phyloP scores from a whole-genome alignment of 352 stramenopile genomes.

The Globisporangium acanthophoron region DNA sequence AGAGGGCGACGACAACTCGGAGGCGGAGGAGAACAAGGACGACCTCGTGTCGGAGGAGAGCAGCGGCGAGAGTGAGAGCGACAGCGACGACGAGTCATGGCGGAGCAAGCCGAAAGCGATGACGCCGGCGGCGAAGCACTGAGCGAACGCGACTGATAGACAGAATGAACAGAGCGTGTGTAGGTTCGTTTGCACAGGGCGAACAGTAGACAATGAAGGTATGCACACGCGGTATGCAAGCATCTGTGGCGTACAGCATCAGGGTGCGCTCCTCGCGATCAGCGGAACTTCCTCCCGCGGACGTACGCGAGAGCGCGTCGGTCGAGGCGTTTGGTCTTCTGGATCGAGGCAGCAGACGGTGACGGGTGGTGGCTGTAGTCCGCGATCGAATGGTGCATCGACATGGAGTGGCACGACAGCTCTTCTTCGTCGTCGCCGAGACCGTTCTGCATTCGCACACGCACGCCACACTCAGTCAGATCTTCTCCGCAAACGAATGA shows the following conservation, averaged over 20 bases:
- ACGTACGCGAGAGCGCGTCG: slow-evolving; percentile 70
- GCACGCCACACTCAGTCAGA: background rate
- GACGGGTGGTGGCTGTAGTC: slow-evolving; percentile 68
- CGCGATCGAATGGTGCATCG: slow-evolving; percentile 67
- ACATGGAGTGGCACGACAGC: slow-evolving; percentile 40
- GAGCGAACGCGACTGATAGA: slow-evolving; percentile 4
- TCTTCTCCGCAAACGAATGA: background rate
- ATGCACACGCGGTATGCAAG: background rate
- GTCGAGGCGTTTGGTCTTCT: slow-evolving; percentile 78
- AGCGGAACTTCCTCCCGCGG: slow-evolving; percentile 66
- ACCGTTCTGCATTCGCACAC: slow-evolving; percentile 22
- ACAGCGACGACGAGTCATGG: slow-evolving; percentile 14
- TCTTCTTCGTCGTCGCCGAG: slow-evolving; percentile 63
- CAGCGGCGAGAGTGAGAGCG: slow-evolving; percentile 9
- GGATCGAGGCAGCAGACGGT: slow-evolving; percentile 57
- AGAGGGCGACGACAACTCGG: slow-evolving; percentile 31
- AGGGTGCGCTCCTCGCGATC: slow-evolving; percentile 6
- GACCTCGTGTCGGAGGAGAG: slow-evolving; percentile 4
- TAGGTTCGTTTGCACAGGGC: background rate
- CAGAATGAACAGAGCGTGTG: background rate
- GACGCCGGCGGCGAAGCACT: background rate
- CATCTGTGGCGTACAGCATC: background rate
- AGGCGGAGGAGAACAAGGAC: slow-evolving; percentile 13
- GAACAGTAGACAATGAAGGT: background rate
- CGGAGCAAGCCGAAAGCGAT: slow-evolving; percentile 14